Evolutionary conservation across 1,284 basidiomycete genomes (phyloP).

Genomic region (Trametes hirsuta): DNA sequence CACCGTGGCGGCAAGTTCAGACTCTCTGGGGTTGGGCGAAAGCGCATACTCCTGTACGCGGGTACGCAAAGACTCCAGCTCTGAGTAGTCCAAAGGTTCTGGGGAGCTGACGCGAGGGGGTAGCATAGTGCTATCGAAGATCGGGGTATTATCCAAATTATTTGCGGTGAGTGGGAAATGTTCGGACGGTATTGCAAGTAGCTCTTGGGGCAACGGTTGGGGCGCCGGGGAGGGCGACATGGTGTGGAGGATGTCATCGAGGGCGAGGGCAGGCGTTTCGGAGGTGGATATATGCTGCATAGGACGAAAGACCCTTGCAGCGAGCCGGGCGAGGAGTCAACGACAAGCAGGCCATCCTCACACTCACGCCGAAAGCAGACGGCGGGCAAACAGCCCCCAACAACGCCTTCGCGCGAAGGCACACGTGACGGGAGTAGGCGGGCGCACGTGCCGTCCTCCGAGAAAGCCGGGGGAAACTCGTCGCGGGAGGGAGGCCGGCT

Average conservation of each 20-base stretch:
- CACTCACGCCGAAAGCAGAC: conserved; percentile 11
- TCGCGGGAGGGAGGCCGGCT: neutral
- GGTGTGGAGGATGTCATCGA: conserved; percentile 46
- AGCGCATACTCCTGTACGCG: conserved; percentile 28
- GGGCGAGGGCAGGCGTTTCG: conserved; percentile 37
- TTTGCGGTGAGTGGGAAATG: conserved; percentile 7
- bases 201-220: conserved; percentile 21
- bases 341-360: conserved; percentile 5
- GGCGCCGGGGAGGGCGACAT: conserved; percentile 44
- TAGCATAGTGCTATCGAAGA: conserved; percentile 1
- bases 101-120: conserved; percentile 28
- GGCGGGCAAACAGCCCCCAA: conserved; percentile 25
- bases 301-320: conserved; percentile 9
- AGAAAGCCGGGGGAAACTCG: conserved; percentile 6
- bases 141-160: neutral
- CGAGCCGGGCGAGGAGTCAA: neutral
- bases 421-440: conserved; percentile 26
- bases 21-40: conserved; percentile 41
- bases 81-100: conserved; percentile 36
- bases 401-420: conserved; percentile 28
- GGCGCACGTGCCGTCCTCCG: conserved; percentile 15
- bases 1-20: conserved; percentile 64
- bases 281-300: conserved; percentile 17
- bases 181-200: conserved; percentile 1
- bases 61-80: conserved; percentile 38